These are phyloP conservation scores for Galerina sulciceps DNA, from an alignment of 768 basidiomycete species.

Conservation along the genomic window DNA sequence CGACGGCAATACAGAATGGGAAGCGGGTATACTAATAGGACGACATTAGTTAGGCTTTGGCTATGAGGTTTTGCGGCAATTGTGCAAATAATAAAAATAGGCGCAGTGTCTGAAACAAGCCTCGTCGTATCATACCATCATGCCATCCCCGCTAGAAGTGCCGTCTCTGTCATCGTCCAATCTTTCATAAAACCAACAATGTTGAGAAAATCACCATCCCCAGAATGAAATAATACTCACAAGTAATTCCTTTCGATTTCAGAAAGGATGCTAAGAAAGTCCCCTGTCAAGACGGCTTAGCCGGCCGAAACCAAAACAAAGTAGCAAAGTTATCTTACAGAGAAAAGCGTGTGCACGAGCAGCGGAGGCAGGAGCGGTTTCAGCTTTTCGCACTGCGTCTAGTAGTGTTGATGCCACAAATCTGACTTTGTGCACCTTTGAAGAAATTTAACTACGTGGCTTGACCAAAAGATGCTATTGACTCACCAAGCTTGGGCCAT, in stretches of 20 bases:
- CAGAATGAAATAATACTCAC: constrained; percentile 34
- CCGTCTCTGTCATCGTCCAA: constrained; percentile 76
- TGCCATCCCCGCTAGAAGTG: constrained; percentile 59
- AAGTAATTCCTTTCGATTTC: constrained; percentile 93
- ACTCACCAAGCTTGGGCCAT: constrained; percentile 75
- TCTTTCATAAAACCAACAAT: constrained; percentile 43
- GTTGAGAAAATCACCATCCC: constrained; percentile 6
- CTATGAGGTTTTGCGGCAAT: not conserved
- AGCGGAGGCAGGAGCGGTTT: constrained; percentile 78
- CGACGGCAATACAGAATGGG: constrained; percentile 10
- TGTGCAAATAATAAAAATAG: constrained; percentile 6
- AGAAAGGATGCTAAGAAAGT: constrained; percentile 88
- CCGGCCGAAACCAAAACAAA: constrained; percentile 6
- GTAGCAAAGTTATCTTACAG: constrained; percentile 51
- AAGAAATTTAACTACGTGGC: constrained; percentile 14
- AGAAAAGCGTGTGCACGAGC: constrained; percentile 87
- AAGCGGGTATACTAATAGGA: constrained; percentile 14
- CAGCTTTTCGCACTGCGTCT: constrained; percentile 82
- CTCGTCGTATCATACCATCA: constrained; percentile 34
- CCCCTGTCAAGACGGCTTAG: constrained; percentile 55
- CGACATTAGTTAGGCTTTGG: not conserved
- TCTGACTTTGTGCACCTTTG: constrained; percentile 86
- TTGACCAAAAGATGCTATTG: not conserved
- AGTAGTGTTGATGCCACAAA: constrained; percentile 91
- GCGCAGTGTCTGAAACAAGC: not conserved